These are phyloP conservation scores for Nissolia schottii DNA, from an alignment of 306 rosid genomes.

Conservation along the genomic window DNA sequence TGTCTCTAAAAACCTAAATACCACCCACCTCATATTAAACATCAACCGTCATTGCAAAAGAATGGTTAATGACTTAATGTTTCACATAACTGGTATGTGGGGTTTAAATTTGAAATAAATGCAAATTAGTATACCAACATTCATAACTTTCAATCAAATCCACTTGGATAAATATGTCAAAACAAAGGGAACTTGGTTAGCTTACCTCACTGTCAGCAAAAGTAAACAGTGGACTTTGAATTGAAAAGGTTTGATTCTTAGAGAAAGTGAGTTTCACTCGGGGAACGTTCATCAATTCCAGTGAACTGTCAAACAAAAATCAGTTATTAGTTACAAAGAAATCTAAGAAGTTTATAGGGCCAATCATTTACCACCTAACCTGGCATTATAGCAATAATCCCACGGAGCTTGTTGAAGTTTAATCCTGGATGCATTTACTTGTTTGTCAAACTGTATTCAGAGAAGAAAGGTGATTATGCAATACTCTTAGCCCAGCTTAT, in stretches of 20 bases:
- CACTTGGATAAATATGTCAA: neutral
- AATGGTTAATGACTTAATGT: neutral
- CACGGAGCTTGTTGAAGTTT: conserved; percentile 10
- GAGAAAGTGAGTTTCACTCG: conserved; percentile 36
- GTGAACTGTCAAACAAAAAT: conserved; percentile 35
- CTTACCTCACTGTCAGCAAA: conserved; percentile 24
- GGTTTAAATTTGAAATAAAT: neutral
- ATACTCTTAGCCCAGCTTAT: conserved; percentile 2
- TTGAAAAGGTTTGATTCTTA: conserved; percentile 39
- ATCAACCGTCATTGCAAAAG: neutral
- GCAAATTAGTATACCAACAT: neutral
- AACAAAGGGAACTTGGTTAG: neutral
- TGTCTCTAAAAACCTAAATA: neutral
- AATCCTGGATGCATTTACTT: conserved; percentile 44
- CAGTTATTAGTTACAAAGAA: conserved; percentile 22
- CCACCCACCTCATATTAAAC: neutral
- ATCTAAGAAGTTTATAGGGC: neutral
- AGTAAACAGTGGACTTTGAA: conserved; percentile 40
- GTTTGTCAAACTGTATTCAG: conserved; percentile 52
- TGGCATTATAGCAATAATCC: conserved; percentile 56
- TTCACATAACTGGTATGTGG: neutral
- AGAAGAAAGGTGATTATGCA: no score
- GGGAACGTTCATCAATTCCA: conserved; percentile 37
- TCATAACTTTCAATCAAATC: neutral
- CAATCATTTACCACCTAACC: conserved; percentile 27